These are phyloP conservation scores for Stereum hirsutum DNA, from an alignment of 1,284 basidiomycete species.

Conservation along the genomic window DNA sequence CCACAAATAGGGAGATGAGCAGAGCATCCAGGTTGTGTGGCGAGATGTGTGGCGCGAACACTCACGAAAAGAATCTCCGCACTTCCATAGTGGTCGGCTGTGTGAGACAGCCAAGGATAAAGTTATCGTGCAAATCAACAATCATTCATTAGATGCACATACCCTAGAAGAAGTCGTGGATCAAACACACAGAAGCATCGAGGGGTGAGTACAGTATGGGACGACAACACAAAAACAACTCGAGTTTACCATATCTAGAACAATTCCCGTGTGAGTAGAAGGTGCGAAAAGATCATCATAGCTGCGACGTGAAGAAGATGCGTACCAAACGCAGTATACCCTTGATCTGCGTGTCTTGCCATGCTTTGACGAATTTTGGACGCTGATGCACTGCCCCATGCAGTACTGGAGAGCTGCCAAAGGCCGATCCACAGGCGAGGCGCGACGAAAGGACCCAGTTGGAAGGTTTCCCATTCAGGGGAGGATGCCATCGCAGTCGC, in stretches of 20 bases:
- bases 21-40: constrained; percentile 6
- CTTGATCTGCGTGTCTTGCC: constrained; percentile 50
- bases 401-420: constrained; percentile 77
- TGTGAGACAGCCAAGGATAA: not conserved
- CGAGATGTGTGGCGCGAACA: not conserved
- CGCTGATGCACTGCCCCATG: constrained; percentile 70
- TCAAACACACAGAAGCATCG: too few relatives aligned
- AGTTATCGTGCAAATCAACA: not conserved
- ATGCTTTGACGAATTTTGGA: constrained; percentile 59
- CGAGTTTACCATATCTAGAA: too few relatives aligned
- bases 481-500: constrained; percentile 10
- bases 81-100: constrained; percentile 78
- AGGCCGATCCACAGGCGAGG: constrained; percentile 71
- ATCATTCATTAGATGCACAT: not conserved
- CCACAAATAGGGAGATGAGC: too few relatives aligned
- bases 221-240: too few relatives aligned
- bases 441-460: constrained; percentile 47
- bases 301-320: not conserved
- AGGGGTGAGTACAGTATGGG: too few relatives aligned
- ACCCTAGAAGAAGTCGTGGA: not conserved
- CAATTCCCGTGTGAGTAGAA: too few relatives aligned
- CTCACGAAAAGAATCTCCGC: constrained; percentile 71
- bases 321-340: constrained; percentile 69
- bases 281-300: not conserved
- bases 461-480: constrained; percentile 39